These are phyloP conservation scores for Sporobolomyces phaffii DNA, from an alignment of 768 basidiomycete genomes.

Conservation along the genomic window DNA sequence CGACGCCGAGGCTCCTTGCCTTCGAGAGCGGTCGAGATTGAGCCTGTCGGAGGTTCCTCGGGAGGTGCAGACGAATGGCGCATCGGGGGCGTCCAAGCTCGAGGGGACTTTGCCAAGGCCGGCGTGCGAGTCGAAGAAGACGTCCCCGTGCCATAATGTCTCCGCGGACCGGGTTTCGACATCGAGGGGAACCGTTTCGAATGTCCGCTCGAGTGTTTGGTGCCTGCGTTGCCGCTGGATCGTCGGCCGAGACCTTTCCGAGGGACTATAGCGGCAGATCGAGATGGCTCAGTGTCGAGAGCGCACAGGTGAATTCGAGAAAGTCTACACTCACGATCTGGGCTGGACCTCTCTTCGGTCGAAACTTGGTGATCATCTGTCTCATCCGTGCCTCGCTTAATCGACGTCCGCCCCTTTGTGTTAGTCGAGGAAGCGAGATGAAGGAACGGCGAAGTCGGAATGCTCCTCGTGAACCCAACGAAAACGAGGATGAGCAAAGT, in stretches of 20 bases:
- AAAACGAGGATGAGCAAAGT: conserved; percentile 77
- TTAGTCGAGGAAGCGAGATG: conserved; percentile 8
- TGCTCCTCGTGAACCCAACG: conserved; percentile 77
- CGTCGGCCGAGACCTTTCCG: neutral
- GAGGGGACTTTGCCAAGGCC: conserved; percentile 6
- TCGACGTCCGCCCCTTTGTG: neutral
- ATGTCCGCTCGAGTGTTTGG: neutral
- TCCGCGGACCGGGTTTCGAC: conserved; percentile 20
- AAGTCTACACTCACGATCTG: neutral
- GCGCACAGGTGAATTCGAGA: too few species aligned
- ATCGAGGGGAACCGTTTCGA: conserved; percentile 21
- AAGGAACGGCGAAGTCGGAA: conserved; percentile 43
- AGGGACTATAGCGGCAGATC: neutral
- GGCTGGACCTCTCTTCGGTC: neutral
- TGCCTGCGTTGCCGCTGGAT: neutral
- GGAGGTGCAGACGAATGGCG: conserved; percentile 29
- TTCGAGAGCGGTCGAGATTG: conserved; percentile 3
- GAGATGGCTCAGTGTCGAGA: neutral
- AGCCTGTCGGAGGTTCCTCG: neutral
- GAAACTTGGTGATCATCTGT: neutral
- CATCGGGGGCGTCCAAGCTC: neutral
- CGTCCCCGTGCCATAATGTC: conserved; percentile 23
- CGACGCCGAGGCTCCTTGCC: conserved; percentile 3
- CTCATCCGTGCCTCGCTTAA: neutral
- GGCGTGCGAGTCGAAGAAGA: neutral